phyloP scores from a whole-genome alignment of 306 rosid genomes.

The Prunus fruticosa region DNA sequence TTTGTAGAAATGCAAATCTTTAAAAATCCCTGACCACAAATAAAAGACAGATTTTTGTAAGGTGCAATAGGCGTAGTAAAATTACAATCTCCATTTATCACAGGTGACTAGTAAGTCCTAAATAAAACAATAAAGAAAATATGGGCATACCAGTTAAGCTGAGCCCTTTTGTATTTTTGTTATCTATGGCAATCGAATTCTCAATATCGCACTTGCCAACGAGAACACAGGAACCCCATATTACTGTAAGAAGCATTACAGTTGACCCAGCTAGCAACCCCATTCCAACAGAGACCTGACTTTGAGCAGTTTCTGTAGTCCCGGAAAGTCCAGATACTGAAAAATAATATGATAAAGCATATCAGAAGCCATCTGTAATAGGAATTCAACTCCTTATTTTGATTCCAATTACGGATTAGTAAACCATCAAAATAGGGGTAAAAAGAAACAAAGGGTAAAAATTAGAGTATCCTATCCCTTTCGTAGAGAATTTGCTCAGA shows the following conservation, averaged over 20 bases:
- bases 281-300: slow-evolving; percentile 76
- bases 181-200: slow-evolving; percentile 28
- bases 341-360: slow-evolving; percentile 3
- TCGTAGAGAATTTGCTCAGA: neutral
- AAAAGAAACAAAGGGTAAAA: neutral
- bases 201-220: slow-evolving; percentile 62
- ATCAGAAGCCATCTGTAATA: neutral
- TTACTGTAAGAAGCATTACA: slow-evolving; percentile 63
- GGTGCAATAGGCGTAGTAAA: neutral
- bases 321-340: slow-evolving; percentile 75
- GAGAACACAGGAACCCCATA: slow-evolving; percentile 67
- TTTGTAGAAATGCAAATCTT: neutral
- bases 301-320: slow-evolving; percentile 49
- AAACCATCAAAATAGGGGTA: neutral
- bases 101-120: neutral
- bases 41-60: neutral
- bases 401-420: too few relatives aligned
- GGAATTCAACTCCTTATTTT: too few relatives aligned
- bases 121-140: neutral
- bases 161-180: slow-evolving; percentile 38
- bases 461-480: neutral
- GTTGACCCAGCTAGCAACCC: slow-evolving; percentile 73
- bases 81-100: neutral
- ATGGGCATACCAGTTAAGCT: slow-evolving; percentile 37
- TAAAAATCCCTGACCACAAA: neutral